phyloP scores from a whole-genome alignment of 176 grass and related monocot genomes.

The Lolium perenne region DNA sequence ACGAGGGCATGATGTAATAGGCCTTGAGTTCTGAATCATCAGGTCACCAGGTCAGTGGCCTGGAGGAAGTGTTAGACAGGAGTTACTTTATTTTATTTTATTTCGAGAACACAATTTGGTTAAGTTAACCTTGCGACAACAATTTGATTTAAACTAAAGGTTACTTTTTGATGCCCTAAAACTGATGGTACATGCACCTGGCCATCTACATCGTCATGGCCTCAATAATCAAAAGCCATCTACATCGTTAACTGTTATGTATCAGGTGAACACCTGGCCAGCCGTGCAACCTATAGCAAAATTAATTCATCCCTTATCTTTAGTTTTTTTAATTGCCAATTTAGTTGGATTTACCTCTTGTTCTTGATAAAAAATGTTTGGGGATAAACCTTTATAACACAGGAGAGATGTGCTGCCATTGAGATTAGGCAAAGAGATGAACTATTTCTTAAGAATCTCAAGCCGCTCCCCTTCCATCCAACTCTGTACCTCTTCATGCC shows the following conservation, averaged over 20 bases:
- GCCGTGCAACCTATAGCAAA: too few species aligned
- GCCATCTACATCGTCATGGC: not conserved
- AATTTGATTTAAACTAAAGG: conserved; percentile 15
- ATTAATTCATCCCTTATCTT: too few species aligned
- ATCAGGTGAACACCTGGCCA: not conserved
- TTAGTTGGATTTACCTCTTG: not conserved
- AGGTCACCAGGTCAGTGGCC: not conserved
- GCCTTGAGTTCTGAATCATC: not conserved
- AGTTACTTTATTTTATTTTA: not conserved
- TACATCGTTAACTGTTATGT: not conserved
- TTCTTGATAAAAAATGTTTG: not conserved
- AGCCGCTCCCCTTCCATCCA: not conserved
- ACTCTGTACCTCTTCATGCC: not conserved
- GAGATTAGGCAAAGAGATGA: not conserved
- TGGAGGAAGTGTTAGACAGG: not conserved
- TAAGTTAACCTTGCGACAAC: not conserved
- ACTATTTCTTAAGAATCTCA: conserved; percentile 10
- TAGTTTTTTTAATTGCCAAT: too few species aligned
- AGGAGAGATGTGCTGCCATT: not conserved
- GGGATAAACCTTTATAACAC: not conserved
- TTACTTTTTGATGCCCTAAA: not conserved
- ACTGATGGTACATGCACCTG: not conserved
- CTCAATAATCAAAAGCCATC: not conserved
- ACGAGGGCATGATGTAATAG: not conserved
- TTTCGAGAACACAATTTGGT: not conserved